These are phyloP conservation scores for Cordyceps javanica DNA, from an alignment of 2,329 filamentous ascomycete genomes.

Conservation along the genomic window DNA sequence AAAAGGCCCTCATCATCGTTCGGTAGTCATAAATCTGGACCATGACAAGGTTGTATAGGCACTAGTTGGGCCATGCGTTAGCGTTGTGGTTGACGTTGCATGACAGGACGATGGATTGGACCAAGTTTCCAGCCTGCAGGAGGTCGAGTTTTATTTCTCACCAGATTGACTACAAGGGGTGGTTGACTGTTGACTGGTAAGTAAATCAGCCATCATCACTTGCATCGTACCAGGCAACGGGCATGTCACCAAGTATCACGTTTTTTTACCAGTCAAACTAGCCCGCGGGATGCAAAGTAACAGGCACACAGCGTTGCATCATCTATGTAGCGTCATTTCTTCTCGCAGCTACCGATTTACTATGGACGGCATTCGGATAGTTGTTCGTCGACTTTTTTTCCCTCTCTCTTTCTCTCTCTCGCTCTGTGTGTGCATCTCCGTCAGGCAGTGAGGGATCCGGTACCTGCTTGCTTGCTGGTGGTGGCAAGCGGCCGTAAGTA, in stretches of 20 bases:
- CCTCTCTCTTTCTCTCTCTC: too few species aligned
- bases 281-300: not conserved
- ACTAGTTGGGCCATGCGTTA: not conserved
- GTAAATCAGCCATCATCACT: not conserved
- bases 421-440: too few species aligned
- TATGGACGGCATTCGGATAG: not conserved
- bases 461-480: too few species aligned
- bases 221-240: not conserved
- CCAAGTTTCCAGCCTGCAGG: not conserved
- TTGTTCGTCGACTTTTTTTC: too few species aligned
- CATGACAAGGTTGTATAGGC: not conserved
- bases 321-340: not conserved
- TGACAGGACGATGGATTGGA: not conserved
- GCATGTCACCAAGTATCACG: not conserved
- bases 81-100: constrained; percentile 7
- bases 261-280: not conserved
- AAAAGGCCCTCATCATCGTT: not conserved
- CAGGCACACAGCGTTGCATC: constrained; percentile 1
- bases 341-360: not conserved
- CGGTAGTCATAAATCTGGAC: not conserved
- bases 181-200: too few species aligned
- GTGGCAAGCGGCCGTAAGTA: too few species aligned
- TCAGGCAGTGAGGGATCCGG: too few species aligned
- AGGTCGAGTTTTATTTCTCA: not conserved
- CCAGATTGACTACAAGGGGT: too few species aligned